These are phyloP conservation scores for Thymus quinquecostatus DNA, from an alignment of 257 asterid species.

Conservation along the genomic window DNA sequence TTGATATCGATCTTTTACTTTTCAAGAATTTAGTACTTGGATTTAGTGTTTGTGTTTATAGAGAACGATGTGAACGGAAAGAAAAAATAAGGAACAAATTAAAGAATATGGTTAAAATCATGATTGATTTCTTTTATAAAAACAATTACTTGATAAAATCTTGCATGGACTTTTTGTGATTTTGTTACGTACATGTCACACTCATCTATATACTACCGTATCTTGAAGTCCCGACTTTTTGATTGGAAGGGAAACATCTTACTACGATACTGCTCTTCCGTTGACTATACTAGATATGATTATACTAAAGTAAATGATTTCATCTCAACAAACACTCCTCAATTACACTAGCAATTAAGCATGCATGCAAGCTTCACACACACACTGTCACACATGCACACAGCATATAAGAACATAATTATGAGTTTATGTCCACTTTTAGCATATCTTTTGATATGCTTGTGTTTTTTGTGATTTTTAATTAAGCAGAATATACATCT, in stretches of 20 bases:
- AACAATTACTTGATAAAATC: not conserved
- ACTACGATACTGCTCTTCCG: too few species aligned
- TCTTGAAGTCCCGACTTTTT: too few species aligned
- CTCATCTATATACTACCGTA: too few species aligned
- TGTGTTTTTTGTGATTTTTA: too few species aligned
- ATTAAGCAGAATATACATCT: too few species aligned
- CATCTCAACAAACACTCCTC: slow-evolving; percentile 19
- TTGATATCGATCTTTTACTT: not conserved
- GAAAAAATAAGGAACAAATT: not conserved
- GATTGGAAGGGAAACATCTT: too few species aligned
- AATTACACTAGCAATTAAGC: not conserved
- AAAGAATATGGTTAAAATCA: not conserved
- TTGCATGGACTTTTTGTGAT: not conserved
- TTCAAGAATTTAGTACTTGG: not conserved
- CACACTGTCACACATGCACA: not conserved
- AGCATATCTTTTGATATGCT: too few species aligned
- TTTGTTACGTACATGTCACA: not conserved
- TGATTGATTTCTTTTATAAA: not conserved
- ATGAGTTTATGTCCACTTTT: slow-evolving; percentile 22
- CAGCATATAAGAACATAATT: slow-evolving; percentile 14
- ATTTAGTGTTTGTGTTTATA: not conserved
- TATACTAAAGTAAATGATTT: not conserved
- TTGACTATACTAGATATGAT: not conserved
- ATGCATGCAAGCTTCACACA: slow-evolving; percentile 15
- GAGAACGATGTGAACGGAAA: not conserved